Conservation (phyloP, 179 eudicot genomes). For the Patellifolia procumbens region DNA sequence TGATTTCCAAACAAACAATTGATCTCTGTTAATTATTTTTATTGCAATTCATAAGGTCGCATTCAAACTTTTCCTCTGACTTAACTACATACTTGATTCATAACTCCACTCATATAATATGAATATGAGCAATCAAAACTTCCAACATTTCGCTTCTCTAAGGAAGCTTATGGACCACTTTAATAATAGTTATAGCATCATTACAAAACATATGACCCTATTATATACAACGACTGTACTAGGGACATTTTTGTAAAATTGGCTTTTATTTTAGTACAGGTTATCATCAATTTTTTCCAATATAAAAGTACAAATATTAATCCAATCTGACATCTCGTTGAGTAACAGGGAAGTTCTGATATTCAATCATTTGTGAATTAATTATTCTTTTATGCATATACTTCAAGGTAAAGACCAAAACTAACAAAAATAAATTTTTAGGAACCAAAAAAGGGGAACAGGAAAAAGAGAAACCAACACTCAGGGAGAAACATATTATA, state of each 20-base stretch:
- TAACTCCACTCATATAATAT: neutral
- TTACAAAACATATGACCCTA: neutral
- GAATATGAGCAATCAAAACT: neutral
- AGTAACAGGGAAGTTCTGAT: neutral
- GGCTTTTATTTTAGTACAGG: too few species aligned
- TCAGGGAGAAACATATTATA: neutral
- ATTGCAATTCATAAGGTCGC: neutral
- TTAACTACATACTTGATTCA: neutral
- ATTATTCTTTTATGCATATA: neutral
- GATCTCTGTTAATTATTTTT: neutral
- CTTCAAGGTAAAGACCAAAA: neutral
- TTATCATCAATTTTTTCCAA: too few species aligned
- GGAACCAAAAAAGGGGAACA: neutral
- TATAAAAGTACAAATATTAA: too few species aligned
- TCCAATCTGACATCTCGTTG: neutral
- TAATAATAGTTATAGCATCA: neutral
- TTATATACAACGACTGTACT: too few species aligned
- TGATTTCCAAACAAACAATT: too few species aligned
- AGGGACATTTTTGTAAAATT: too few species aligned
- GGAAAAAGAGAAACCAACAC: neutral
- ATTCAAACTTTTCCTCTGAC: neutral
- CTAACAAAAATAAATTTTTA: too few species aligned
- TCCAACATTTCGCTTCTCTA: neutral
- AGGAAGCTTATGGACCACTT: neutral
- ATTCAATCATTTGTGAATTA: neutral